Evolutionary conservation across 495 filamentous ascomycete genomes (phyloP).

Genomic region (Xeromyces bisporus): DNA sequence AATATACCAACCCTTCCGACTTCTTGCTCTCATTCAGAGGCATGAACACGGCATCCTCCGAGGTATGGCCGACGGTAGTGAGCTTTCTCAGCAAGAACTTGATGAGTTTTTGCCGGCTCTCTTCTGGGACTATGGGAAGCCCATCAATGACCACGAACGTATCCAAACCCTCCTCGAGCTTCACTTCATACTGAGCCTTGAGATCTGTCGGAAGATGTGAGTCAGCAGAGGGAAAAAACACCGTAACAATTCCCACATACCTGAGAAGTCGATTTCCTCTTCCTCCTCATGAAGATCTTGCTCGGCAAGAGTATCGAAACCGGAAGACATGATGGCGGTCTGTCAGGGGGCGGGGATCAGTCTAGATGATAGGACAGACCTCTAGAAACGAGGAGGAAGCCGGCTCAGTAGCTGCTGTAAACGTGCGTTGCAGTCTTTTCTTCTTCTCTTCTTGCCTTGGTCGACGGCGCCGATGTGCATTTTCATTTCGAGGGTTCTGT

Average conservation of each 20-base stretch:
- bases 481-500: neutral
- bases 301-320: slow-evolving; percentile 53
- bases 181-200: slow-evolving; percentile 81
- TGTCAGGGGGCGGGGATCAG: slow-evolving; percentile 7
- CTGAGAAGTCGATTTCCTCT: slow-evolving; percentile 83
- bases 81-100: slow-evolving; percentile 91
- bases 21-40: slow-evolving; percentile 66
- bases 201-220: slow-evolving; percentile 41
- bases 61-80: slow-evolving; percentile 61
- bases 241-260: slow-evolving; percentile 25
- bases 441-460: neutral
- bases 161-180: slow-evolving; percentile 87
- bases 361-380: slow-evolving; percentile 10
- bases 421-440: too few species aligned
- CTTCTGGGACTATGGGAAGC: slow-evolving; percentile 66
- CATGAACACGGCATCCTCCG: slow-evolving; percentile 84
- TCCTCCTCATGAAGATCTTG: slow-evolving; percentile 75
- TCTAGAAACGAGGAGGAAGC: neutral
- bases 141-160: slow-evolving; percentile 92
- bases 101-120: slow-evolving; percentile 72
- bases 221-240: slow-evolving; percentile 12
- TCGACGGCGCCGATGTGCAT: neutral
- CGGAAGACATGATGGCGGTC: slow-evolving; percentile 47
- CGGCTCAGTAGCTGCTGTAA: too few species aligned
- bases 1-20: slow-evolving; percentile 56